Conservation (phyloP, 495 filamentous ascomycete species). For the Ramalina intermedia region DNA sequence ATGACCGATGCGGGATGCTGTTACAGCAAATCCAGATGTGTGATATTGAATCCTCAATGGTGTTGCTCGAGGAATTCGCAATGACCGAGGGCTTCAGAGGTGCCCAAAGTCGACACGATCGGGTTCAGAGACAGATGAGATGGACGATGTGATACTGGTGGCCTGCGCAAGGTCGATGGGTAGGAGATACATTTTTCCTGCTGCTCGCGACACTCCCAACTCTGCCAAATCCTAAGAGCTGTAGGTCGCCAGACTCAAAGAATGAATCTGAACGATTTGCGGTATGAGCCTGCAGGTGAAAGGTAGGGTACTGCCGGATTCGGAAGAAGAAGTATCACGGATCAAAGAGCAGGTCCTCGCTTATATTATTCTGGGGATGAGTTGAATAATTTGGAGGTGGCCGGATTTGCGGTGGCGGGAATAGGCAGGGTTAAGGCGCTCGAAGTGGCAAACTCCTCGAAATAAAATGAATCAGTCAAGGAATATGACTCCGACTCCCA, state of each 20-base stretch:
- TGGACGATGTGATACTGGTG: conserved; percentile 15
- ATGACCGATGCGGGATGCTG: conserved; percentile 12
- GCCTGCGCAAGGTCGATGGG: conserved; percentile 2
- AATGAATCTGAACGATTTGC: not conserved
- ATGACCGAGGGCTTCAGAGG: conserved; percentile 6
- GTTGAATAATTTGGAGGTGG: conserved; percentile 1
- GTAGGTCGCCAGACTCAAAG: not conserved
- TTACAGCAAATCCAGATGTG: conserved; percentile 7
- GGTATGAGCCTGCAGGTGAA: not conserved
- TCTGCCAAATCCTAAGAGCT: not conserved
- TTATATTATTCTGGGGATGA: conserved; percentile 1
- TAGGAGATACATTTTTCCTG: conserved; percentile 12
- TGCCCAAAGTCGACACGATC: conserved; percentile 3
- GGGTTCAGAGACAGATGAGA: conserved; percentile 9
- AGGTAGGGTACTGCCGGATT: not conserved
- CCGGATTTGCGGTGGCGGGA: conserved; percentile 13
- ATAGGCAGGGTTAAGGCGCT: conserved; percentile 10
- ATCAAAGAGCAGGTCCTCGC: not conserved
- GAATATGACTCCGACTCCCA: not conserved
- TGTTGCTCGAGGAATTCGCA: conserved; percentile 5
- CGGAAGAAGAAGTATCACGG: not conserved
- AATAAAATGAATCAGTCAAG: conserved; percentile 2
- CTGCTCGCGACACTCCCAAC: conserved; percentile 1
- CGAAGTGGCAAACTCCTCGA: not conserved
- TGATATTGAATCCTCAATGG: conserved; percentile 4